phyloP scores from a whole-genome alignment of 768 basidiomycete species.

The Suillus brevipes region DNA sequence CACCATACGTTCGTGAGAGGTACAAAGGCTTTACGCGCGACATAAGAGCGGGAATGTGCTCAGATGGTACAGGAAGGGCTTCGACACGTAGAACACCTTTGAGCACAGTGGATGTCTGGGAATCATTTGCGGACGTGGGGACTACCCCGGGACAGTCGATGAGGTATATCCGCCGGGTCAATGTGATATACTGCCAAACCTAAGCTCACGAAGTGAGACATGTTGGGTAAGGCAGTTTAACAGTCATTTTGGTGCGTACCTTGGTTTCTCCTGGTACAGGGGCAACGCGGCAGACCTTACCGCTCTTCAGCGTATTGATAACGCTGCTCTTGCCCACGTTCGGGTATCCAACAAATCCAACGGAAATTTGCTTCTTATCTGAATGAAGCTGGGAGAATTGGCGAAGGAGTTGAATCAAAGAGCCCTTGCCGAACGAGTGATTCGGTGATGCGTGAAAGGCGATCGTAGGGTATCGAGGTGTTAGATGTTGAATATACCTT shows the following conservation, averaged over 20 bases:
- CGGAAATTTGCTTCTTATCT: constrained; percentile 99
- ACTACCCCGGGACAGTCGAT: constrained; percentile 99
- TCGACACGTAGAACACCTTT: constrained; percentile 98
- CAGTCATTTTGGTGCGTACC: constrained; percentile 25
- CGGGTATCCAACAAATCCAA: constrained; percentile 97
- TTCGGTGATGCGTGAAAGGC: constrained; percentile 99
- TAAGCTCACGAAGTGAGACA: constrained; percentile 13
- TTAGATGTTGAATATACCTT: constrained; percentile 93
- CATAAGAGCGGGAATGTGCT: constrained; percentile 88
- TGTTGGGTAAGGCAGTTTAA: not conserved
- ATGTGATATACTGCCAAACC: constrained; percentile 99
- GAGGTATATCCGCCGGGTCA: constrained; percentile 94
- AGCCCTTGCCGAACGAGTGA: constrained; percentile 98
- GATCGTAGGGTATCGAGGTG: constrained; percentile 92
- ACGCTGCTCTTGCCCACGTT: constrained; percentile 98
- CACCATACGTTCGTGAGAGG: constrained; percentile 80
- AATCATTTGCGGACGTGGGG: constrained; percentile 88
- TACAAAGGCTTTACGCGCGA: constrained; percentile 91
- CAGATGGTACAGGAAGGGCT: constrained; percentile 87
- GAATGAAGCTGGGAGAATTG: constrained; percentile 97
- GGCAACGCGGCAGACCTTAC: constrained; percentile 95
- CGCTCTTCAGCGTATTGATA: constrained; percentile 97
- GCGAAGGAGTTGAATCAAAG: constrained; percentile 92
- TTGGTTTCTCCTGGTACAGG: constrained; percentile 99
- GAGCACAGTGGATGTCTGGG: constrained; percentile 87